These are phyloP conservation scores for Lodderomyces beijingensis DNA, from an alignment of 1,139 yeast genomes.

Conservation along the genomic window DNA sequence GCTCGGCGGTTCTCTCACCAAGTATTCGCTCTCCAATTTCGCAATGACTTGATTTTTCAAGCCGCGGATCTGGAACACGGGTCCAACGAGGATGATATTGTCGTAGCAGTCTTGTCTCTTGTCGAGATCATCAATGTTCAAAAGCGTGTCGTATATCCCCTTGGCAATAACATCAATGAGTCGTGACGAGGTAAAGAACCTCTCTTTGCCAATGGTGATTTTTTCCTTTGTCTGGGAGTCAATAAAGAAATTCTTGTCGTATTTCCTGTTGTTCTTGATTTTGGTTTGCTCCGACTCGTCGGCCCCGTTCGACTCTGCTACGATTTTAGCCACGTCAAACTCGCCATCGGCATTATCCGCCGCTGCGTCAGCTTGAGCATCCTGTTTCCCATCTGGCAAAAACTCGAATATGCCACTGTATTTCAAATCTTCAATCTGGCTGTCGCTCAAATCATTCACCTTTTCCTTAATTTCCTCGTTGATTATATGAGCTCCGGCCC, in stretches of 20 bases:
- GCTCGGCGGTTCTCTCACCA: conserved; percentile 32
- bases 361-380: conserved; percentile 48
- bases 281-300: conserved; percentile 17
- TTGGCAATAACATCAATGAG: conserved; percentile 53
- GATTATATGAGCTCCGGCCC: conserved; percentile 60
- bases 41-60: conserved; percentile 66
- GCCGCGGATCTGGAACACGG: conserved; percentile 71
- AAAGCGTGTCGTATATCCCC: conserved; percentile 51
- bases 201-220: conserved; percentile 72
- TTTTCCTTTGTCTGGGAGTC: conserved; percentile 52
- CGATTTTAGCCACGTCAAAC: conserved; percentile 86
- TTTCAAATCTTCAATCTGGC: conserved; percentile 73
- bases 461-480: conserved; percentile 47
- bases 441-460: conserved; percentile 41
- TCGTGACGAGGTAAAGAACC: conserved; percentile 72
- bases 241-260: conserved; percentile 62
- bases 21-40: conserved; percentile 55
- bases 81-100: conserved; percentile 74
- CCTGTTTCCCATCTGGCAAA: conserved; percentile 50
- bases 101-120: conserved; percentile 86
- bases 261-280: conserved; percentile 50
- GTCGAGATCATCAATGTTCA: conserved; percentile 57
- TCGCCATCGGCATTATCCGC: conserved; percentile 39
- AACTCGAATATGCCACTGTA: conserved; percentile 75
- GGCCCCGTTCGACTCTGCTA: conserved; percentile 47